Percentiles rank a stretch among this genome's conserved stretches.
Conservation (phyloP, 805 yeast genomes). For the Blastobotrys peoriensis region DNA sequence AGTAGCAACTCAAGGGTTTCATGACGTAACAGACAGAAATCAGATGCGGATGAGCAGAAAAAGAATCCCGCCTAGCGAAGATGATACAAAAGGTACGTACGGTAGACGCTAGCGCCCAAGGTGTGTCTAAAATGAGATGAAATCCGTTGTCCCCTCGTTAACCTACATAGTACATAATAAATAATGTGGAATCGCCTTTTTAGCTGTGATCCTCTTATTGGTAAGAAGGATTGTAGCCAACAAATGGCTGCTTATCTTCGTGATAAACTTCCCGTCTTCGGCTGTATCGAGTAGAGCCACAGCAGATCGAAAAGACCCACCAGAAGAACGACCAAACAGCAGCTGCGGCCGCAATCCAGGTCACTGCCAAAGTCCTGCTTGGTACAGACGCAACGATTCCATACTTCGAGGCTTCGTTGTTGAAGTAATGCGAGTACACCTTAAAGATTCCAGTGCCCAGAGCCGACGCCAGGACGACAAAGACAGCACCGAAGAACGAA, state of each 20-base stretch:
- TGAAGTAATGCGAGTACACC: slow-evolving; percentile 45
- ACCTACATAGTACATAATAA: neutral
- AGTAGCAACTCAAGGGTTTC: too few species aligned
- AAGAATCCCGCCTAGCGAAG: too few species aligned
- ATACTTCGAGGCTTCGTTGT: slow-evolving; percentile 39
- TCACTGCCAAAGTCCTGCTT: slow-evolving; percentile 46
- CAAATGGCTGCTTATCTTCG: slow-evolving; percentile 27
- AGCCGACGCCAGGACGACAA: slow-evolving; percentile 42
- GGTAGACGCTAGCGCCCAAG: too few species aligned
- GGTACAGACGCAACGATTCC: slow-evolving; percentile 54
- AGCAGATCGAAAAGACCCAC: slow-evolving; percentile 40
- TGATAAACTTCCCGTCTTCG: slow-evolving; percentile 19
- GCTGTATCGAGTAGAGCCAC: slow-evolving; percentile 30
- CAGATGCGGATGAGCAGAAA: too few species aligned
- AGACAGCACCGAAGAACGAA: slow-evolving; percentile 31
- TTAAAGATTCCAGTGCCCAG: slow-evolving; percentile 59
- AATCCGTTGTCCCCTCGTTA: too few species aligned
- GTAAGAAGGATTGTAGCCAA: slow-evolving; percentile 22
- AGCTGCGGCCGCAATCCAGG: slow-evolving; percentile 60
- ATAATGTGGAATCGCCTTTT: too few species aligned
- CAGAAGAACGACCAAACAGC: slow-evolving; percentile 36
- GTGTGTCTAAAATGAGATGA: too few species aligned
- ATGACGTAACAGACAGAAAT: too few species aligned
- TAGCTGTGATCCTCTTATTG: too few species aligned
- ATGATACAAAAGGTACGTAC: too few species aligned